These are phyloP conservation scores for Bipolaris zeicola DNA, from an alignment of 2,329 filamentous ascomycete genomes.

Conservation along the genomic window DNA sequence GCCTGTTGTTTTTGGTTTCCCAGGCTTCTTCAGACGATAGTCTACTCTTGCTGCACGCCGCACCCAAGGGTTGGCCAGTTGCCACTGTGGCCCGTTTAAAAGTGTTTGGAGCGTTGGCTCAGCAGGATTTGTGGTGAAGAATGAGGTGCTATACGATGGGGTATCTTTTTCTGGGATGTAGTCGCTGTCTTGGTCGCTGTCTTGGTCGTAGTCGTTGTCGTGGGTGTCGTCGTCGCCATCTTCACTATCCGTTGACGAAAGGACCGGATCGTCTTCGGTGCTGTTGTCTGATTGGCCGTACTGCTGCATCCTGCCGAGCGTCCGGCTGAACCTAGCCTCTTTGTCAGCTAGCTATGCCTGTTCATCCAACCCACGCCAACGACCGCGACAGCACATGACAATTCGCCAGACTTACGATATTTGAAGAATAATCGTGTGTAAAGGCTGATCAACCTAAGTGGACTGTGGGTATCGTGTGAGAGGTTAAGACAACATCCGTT, in stretches of 20 bases:
- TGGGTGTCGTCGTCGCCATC: conserved; percentile 8
- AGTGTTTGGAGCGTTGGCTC: not conserved
- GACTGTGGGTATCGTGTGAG: not conserved
- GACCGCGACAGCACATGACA: conserved; percentile 2
- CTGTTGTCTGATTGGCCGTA: conserved; percentile 29
- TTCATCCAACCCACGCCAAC: conserved; percentile 4
- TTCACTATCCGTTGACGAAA: conserved; percentile 13
- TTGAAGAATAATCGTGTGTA: not conserved
- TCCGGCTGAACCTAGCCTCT: conserved; percentile 29
- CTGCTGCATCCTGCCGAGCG: conserved; percentile 33
- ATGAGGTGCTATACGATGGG: not conserved
- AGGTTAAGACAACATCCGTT: not conserved
- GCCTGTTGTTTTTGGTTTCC: not conserved
- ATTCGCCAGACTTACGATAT: not conserved
- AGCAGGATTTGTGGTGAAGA: not conserved
- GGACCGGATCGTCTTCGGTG: conserved; percentile 17
- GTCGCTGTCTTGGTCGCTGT: conserved; percentile 13
- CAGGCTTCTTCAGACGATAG: conserved; percentile 6
- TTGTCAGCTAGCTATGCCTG: conserved; percentile 20
- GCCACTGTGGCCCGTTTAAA: conserved; percentile 10
- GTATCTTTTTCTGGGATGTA: conserved; percentile 1
- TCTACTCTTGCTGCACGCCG: conserved; percentile 12
- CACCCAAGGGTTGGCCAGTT: conserved; percentile 4
- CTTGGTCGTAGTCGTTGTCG: conserved; percentile 11
- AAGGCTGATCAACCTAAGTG: not conserved